A percentile compares a stretch with the other conserved stretches of the same genome.
Evolutionary conservation across 2,329 filamentous ascomycete species (phyloP).

Genomic region (Diaporthe helianthi): DNA sequence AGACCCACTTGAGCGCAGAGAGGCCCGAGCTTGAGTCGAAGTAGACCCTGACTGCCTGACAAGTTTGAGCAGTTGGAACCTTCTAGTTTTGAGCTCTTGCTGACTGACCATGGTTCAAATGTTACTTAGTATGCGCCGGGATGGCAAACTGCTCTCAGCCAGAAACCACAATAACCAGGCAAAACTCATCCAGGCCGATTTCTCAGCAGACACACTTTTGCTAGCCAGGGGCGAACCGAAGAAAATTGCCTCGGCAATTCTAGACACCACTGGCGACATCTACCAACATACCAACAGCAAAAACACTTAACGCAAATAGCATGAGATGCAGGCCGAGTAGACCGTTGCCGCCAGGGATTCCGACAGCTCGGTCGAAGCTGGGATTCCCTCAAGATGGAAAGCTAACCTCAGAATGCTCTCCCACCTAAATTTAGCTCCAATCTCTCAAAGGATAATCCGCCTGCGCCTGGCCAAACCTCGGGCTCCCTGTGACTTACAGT

Average conservation of each 20-base stretch:
- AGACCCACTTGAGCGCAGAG: slow-evolving; percentile 25
- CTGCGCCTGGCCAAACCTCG: background rate
- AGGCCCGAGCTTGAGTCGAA: slow-evolving; percentile 37
- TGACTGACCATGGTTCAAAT: too few relatives aligned
- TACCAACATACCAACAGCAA: background rate
- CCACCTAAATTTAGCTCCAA: background rate
- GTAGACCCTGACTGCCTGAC: slow-evolving; percentile 34
- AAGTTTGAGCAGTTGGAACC: slow-evolving; percentile 31
- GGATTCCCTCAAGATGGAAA: background rate
- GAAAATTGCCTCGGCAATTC: background rate
- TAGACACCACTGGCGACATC: background rate
- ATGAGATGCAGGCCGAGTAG: background rate
- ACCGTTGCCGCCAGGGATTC: background rate
- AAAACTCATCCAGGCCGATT: background rate
- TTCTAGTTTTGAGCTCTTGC: background rate
- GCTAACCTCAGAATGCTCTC: background rate
- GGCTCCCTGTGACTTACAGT: background rate
- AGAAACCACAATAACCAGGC: background rate
- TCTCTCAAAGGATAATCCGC: background rate
- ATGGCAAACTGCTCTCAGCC: slow-evolving; percentile 1
- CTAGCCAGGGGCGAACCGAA: slow-evolving; percentile 4
- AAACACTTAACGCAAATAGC: background rate
- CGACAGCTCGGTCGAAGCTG: background rate
- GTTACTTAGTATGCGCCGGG: too few relatives aligned
- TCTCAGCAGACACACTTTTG: background rate